A percentile compares a stretch with the other conserved stretches of the same genome.
These are phyloP conservation scores for Neostapfia colusana DNA, from an alignment of 176 grass and related monocot species.

Conservation along the genomic window DNA sequence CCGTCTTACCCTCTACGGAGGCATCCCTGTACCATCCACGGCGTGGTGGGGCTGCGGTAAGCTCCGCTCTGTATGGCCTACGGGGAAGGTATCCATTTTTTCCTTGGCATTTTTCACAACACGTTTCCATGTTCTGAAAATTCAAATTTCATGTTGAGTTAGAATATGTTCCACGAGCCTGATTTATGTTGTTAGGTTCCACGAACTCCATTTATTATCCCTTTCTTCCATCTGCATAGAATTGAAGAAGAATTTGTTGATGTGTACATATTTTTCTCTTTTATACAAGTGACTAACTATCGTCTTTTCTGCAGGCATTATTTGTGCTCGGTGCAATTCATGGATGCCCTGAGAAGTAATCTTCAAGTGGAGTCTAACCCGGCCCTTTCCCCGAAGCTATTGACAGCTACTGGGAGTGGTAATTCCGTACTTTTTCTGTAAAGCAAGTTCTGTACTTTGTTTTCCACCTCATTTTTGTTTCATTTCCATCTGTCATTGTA, in stretches of 20 bases:
- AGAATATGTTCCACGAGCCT: not conserved
- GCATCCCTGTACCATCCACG: conserved; percentile 10
- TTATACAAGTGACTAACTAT: not conserved
- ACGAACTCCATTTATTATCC: not conserved
- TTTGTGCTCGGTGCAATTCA: conserved; percentile 38
- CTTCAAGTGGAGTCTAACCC: conserved; percentile 41
- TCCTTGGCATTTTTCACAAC: not conserved
- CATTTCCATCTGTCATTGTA: not conserved
- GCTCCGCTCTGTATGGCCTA: conserved; percentile 30
- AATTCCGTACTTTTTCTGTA: conserved; percentile 25
- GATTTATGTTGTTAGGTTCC: not conserved
- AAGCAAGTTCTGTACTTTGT: not conserved
- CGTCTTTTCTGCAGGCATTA: conserved; percentile 39
- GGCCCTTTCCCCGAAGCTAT: conserved; percentile 22
- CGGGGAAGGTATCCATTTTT: conserved; percentile 35
- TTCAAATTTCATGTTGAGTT: not conserved
- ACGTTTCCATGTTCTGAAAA: not conserved
- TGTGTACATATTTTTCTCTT: not conserved
- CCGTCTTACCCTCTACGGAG: not conserved
- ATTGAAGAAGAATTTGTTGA: not conserved
- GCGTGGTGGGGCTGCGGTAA: conserved; percentile 21
- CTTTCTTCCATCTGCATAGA: not conserved
- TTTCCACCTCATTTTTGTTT: not conserved
- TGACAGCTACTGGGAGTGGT: conserved; percentile 41
- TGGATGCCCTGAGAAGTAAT: conserved; percentile 41